Conservation (phyloP, 2,329 filamentous ascomycete species). For the Penicillium sp. region DNA sequence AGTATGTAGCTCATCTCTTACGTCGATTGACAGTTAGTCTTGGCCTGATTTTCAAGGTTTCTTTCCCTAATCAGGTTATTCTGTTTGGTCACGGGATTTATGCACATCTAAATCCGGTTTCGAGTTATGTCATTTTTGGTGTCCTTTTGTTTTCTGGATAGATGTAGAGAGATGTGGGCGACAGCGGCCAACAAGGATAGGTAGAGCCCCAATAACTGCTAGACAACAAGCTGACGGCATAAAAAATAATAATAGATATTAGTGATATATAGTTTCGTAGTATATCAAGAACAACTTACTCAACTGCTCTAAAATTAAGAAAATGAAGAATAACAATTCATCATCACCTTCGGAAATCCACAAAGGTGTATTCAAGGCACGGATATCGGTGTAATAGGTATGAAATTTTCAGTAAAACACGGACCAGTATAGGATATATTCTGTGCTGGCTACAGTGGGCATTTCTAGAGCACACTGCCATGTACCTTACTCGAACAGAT, state of each 20-base stretch:
- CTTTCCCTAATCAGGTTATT: background rate
- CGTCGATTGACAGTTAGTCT: slow-evolving; percentile 28
- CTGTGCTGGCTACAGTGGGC: background rate
- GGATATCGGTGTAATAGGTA: background rate
- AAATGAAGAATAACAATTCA: background rate
- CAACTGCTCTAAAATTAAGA: background rate
- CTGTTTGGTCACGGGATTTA: background rate
- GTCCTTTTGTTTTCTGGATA: background rate
- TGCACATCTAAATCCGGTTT: background rate
- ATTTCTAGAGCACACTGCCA: background rate
- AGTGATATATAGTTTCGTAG: too few species aligned
- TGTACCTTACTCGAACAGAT: background rate
- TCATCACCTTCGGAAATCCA: background rate
- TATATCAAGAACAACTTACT: background rate
- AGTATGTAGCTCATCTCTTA: slow-evolving; percentile 22
- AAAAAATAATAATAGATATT: background rate
- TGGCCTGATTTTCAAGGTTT: background rate
- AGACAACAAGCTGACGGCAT: background rate
- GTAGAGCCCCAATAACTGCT: background rate
- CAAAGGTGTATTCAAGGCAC: background rate
- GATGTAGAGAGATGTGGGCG: background rate
- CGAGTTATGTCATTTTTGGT: background rate
- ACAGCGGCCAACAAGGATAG: background rate
- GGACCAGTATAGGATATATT: background rate
- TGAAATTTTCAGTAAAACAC: too few species aligned